phyloP scores from a whole-genome alignment of 306 rosid species.

The Citrullus colocynthis region DNA sequence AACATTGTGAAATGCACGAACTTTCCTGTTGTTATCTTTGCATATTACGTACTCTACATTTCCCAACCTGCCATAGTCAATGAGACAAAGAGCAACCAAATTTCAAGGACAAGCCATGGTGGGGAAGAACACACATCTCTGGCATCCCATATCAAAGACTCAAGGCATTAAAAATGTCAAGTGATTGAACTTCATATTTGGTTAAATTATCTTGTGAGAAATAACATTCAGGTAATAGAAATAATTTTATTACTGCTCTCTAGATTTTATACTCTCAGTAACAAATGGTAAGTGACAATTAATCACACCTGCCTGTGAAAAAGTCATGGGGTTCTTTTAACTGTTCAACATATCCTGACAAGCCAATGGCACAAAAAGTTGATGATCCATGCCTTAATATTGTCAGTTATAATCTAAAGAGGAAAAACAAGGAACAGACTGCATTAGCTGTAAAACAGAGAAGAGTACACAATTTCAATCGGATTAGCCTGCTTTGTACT shows the following conservation, averaged over 20 bases:
- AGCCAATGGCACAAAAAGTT: slow-evolving; percentile 8
- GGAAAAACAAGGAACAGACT: background rate
- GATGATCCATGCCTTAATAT: background rate
- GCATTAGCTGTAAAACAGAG: background rate
- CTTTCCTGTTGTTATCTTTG: slow-evolving; percentile 41
- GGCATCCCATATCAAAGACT: slow-evolving; percentile 16
- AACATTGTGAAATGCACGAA: slow-evolving; percentile 75
- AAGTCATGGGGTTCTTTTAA: slow-evolving; percentile 41
- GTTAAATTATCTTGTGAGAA: background rate
- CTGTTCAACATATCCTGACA: slow-evolving; percentile 57
- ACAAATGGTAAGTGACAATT: background rate
- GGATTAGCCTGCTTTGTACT: background rate
- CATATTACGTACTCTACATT: slow-evolving; percentile 70
- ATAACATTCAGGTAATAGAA: background rate
- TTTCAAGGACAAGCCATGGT: slow-evolving; percentile 14
- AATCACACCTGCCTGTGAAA: slow-evolving; percentile 74
- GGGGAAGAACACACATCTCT: slow-evolving; percentile 15
- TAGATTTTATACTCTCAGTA: background rate
- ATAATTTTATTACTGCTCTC: background rate
- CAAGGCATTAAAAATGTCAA: slow-evolving; percentile 19
- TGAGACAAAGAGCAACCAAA: slow-evolving; percentile 23
- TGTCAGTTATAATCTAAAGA: background rate
- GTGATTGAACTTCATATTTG: background rate
- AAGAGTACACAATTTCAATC: background rate
- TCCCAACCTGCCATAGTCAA: slow-evolving; percentile 50